Conservation (phyloP, 1,284 basidiomycete genomes). For the Pseudozyma sp. region DNA sequence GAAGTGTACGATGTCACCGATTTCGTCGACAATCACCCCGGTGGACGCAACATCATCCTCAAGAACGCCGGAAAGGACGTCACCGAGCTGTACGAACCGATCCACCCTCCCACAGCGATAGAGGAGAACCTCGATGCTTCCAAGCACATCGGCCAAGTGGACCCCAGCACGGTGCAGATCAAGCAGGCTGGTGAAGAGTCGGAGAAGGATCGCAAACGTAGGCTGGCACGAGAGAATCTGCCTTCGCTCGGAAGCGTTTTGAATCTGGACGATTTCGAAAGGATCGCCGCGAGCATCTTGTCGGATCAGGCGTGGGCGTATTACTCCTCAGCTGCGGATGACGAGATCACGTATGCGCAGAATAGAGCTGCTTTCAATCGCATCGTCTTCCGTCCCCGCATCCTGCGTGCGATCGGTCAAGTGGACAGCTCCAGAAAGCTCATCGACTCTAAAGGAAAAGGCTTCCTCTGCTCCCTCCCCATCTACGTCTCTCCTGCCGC, state of each 20-base stretch:
- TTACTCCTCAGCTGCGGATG: slow-evolving; percentile 71
- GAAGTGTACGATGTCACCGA: slow-evolving; percentile 75
- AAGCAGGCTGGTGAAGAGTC: slow-evolving; percentile 44
- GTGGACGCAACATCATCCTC: slow-evolving; percentile 80
- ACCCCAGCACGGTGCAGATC: slow-evolving; percentile 49
- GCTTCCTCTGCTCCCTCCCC: slow-evolving; percentile 39
- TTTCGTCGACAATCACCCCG: slow-evolving; percentile 82
- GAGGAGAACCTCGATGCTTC: slow-evolving; percentile 60
- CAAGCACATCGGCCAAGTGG: slow-evolving; percentile 57
- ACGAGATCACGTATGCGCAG: slow-evolving; percentile 71
- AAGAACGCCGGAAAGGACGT: slow-evolving; percentile 84
- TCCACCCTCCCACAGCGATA: slow-evolving; percentile 65
- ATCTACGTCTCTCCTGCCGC: slow-evolving; percentile 84
- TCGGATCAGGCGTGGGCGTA: slow-evolving; percentile 67
- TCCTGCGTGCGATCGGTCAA: slow-evolving; percentile 85
- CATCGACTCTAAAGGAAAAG: slow-evolving; percentile 26
- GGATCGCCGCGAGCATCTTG: slow-evolving; percentile 58
- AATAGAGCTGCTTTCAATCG: slow-evolving; percentile 89
- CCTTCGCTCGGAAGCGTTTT: slow-evolving; percentile 82
- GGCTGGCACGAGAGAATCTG: slow-evolving; percentile 50
- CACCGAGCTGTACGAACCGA: slow-evolving; percentile 62
- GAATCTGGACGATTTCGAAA: slow-evolving; percentile 90
- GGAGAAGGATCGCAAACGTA: slow-evolving; percentile 40
- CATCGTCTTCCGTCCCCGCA: slow-evolving; percentile 92
- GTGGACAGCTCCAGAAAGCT: slow-evolving; percentile 75